phyloP scores from a whole-genome alignment of 441 rosid species.

The Rhodomyrtus psidioides region DNA sequence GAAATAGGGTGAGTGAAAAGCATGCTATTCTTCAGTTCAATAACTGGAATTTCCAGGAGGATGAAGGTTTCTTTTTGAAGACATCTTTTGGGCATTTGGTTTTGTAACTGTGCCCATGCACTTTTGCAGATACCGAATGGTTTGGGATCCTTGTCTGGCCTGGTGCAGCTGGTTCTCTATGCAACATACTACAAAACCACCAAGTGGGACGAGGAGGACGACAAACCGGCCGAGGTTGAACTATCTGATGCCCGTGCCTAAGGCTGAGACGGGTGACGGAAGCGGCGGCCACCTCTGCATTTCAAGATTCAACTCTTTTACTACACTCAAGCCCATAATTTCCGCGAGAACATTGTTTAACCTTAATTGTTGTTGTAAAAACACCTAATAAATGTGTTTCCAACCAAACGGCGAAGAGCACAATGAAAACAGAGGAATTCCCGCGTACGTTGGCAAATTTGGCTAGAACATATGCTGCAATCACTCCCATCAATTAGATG shows the following conservation, averaged over 20 bases:
- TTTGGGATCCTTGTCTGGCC: conserved; percentile 46
- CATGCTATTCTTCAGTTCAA: too few species aligned
- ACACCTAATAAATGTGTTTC: background rate
- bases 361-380: background rate
- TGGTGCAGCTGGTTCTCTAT: conserved; percentile 40
- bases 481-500: background rate
- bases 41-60: background rate
- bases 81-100: background rate
- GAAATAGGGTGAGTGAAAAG: background rate
- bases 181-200: conserved; percentile 42
- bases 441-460: background rate
- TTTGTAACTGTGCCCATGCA: background rate
- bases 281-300: background rate
- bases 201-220: conserved; percentile 20
- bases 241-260: conserved; percentile 12
- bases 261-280: background rate
- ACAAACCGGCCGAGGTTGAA: conserved; percentile 21
- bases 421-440: background rate
- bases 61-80: background rate
- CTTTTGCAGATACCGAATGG: conserved; percentile 32
- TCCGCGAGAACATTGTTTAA: background rate
- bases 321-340: background rate
- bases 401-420: background rate
- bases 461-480: background rate
- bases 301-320: background rate